Percentiles rank a stretch among this genome's conserved stretches.
Evolutionary conservation across 164 flowering plant species (phyloP).

Genomic region (Piper longum): DNA sequence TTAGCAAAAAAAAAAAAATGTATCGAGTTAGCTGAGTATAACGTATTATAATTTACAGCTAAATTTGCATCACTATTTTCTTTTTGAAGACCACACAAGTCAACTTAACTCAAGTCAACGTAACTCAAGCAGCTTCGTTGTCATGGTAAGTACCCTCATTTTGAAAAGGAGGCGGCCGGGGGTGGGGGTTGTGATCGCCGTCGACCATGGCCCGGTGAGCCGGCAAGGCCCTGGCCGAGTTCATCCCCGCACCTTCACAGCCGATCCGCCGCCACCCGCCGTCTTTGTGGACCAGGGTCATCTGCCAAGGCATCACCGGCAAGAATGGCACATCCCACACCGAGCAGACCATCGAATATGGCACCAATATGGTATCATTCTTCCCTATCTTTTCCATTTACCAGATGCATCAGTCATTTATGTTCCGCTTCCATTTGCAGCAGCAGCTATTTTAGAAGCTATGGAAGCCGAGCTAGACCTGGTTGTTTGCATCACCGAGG

Average conservation of each 20-base stretch:
- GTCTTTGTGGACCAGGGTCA: constrained; percentile 78
- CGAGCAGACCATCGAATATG: constrained; percentile 90
- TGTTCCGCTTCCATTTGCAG: constrained; percentile 98
- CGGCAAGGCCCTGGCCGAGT: neutral
- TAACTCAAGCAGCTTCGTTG: too few relatives aligned
- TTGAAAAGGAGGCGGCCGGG: neutral
- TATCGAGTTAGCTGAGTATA: too few relatives aligned
- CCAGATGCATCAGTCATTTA: constrained; percentile 93
- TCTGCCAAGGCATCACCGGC: constrained; percentile 92
- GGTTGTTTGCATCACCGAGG: constrained; percentile 94
- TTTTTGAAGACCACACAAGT: too few relatives aligned
- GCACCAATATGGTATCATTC: too few relatives aligned
- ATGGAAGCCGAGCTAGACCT: constrained; percentile 94
- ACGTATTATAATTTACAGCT: too few relatives aligned
- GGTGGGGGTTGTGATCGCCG: too few relatives aligned
- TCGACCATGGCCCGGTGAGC: neutral
- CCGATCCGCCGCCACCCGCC: constrained; percentile 73
- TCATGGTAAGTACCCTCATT: too few relatives aligned
- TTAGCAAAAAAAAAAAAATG: too few relatives aligned
- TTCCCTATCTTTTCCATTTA: too few relatives aligned
- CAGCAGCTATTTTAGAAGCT: constrained; percentile 90
- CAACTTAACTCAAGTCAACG: too few relatives aligned
- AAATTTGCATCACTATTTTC: too few relatives aligned
- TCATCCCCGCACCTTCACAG: constrained; percentile 42
- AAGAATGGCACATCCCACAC: constrained; percentile 93